A percentile compares a stretch with the other conserved stretches of the same genome.
Evolutionary conservation across 192 early-diverging fungal genomes (phyloP).

Genomic region (Oehlia diaphana): DNA sequence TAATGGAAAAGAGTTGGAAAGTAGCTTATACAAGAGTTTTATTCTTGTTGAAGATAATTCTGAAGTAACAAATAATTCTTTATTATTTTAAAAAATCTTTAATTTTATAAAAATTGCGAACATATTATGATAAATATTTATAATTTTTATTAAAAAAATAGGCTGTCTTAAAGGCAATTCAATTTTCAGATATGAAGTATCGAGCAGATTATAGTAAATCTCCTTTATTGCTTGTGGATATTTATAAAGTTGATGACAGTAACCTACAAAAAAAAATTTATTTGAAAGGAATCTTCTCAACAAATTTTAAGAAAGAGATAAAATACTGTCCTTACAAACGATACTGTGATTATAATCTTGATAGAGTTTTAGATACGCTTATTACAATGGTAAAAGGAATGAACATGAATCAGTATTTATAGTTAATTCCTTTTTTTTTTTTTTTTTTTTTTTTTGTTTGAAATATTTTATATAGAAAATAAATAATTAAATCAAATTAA

Average conservation of each 20-base stretch:
- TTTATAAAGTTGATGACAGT: not conserved
- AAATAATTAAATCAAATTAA: too few species aligned
- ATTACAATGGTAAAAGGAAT: not conserved
- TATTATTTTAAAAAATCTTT: too few species aligned
- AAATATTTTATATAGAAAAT: too few species aligned
- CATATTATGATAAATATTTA: too few species aligned
- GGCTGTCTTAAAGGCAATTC: conserved; percentile 27
- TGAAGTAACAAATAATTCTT: conserved; percentile 1
- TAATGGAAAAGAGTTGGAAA: conserved; percentile 17
- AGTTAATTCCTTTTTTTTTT: not conserved
- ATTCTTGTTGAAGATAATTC: conserved; percentile 33
- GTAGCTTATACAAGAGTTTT: conserved; percentile 1
- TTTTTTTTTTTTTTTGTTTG: too few species aligned
- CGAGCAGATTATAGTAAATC: not conserved
- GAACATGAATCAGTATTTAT: conserved; percentile 17
- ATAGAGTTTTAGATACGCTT: conserved; percentile 24
- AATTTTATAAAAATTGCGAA: too few species aligned
- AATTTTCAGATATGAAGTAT: conserved; percentile 31
- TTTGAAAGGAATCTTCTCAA: conserved; percentile 20
- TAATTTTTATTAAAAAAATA: not conserved
- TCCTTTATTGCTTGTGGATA: not conserved
- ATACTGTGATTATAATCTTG: conserved; percentile 27
- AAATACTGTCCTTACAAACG: conserved; percentile 28
- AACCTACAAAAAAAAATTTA: not conserved
- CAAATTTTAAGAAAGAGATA: not conserved